Base-by-base conservation (phyloP, 1,284 basidiomycete species). In the Microbotryomycetes sp. region DNA sequence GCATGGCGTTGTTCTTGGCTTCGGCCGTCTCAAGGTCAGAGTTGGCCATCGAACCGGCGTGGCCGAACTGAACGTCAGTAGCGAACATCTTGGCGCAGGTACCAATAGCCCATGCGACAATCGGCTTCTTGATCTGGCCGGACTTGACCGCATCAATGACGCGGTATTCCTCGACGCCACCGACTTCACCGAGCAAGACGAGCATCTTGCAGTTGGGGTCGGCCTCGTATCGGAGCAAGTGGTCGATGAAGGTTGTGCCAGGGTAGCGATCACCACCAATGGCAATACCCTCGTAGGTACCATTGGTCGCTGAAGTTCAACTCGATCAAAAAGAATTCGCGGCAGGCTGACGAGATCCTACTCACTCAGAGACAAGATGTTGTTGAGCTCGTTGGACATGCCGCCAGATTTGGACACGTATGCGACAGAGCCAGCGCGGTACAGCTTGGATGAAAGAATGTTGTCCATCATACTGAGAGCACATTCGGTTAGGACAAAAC, bases 321-420 rank as follows among this genome's bases (percentile, higher is more conserved):
- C 24, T 27, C 0, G 47, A 30, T 7, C n/a, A 28, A 23, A 60
- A 35, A 16, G 13, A 49, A 15, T 16, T 9, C 7, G 5, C 13
- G 9, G 18, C 18, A 45, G 5, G 18, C 21, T n/a, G 13, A 30
- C 9, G 2, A 3, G 21, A 35, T 21, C 35, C 6, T 18, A 65
- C 63, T 35, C 24, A 66, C 64, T 64, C 75, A 96, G 84, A 51
- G 92, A 93, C 68, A 98, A 86, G 75, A 98, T 98, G 82, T 97
- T 98, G 88, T 98, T 97, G 72, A 98, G 82, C 80, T 98, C 96
- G 82, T 98, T 98, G 72, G 94, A 98, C 96, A 98, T 98, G 77
- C 96, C 94, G 71, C 94, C 94, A 15, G 94, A 97, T 81, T 98
- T 98, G 79, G 91, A 97, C 76, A 98, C 94, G 79, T 97, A 97